Evolutionary conservation across 164 flowering plant species (phyloP), one percentile per base, ranked within the genome.

Genomic region (Pachysandra terminalis): DNA sequence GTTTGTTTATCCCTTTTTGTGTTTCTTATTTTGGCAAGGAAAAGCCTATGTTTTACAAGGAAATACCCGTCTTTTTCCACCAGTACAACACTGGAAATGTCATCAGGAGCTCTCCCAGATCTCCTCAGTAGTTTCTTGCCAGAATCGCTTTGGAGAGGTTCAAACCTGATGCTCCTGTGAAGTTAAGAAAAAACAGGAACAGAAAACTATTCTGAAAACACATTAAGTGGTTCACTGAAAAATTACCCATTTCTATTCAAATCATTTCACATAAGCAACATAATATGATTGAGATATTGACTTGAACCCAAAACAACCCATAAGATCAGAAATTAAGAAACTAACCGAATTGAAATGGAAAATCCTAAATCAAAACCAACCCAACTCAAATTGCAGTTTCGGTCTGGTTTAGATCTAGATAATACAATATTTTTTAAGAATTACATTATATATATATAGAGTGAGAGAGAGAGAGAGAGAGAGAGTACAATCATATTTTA

Each of bases 21-120:
- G 9, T 1, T 45, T 12, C 14, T 3, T 10, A 45, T 45, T 45
- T 45, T 45, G 51, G 15, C 51, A 1, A 45, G 2, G 51, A 45
- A 45, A 12, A 45, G 14, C 51, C 17, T 45, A 45, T 45, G 10
- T 15, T 15, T 45, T 45, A n/a, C n/a, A n/a, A n/a, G n/a, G n/a
- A n/a, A n/a, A 63, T 6, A 84, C 90, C 97, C 85, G 7, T 91
- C 86, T 69, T 86, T 81, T 56, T 91, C 95, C 63, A 94, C 97
- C 59, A 94, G 90, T 1, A 94, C 98, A 22, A 94, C 97, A 79
- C 98, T 94, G n/a, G 98, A 91, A 68, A 91, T 91, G 77, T 94
- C 98, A 82, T 94, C 90, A 61, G 96, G 96, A 35, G 86, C 87
- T 80, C 98, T 88, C 65, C 96, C 96, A 17, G 96, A 87, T 76